phyloP scores from a whole-genome alignment of 192 early-diverging fungal species.

The Coemansia sp. region DNA sequence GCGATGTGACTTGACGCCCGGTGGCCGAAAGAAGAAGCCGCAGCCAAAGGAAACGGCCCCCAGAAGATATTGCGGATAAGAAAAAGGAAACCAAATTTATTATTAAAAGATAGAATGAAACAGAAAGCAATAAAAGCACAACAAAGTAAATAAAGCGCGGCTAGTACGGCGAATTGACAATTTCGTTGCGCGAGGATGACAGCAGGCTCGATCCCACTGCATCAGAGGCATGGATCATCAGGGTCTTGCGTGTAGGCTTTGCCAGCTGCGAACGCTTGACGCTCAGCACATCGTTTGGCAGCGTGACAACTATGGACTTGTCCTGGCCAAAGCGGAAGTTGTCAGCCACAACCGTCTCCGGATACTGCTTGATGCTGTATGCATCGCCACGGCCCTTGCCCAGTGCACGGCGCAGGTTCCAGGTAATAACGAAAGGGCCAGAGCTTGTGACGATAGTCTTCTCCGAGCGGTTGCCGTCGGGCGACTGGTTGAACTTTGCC shows the following conservation, averaged over 20 bases:
- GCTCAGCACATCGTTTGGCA: conserved; percentile 74
- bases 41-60: not conserved
- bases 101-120: conserved; percentile 1
- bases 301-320: conserved; percentile 81
- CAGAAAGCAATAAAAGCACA: not conserved
- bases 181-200: conserved; percentile 11
- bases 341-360: conserved; percentile 81
- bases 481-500: conserved; percentile 84
- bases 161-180: conserved; percentile 37
- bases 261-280: conserved; percentile 61
- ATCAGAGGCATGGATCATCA: conserved; percentile 34
- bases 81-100: not conserved
- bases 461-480: conserved; percentile 61
- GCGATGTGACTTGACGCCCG: conserved; percentile 1
- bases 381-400: conserved; percentile 69
- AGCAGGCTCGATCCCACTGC: not conserved
- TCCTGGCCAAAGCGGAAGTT: conserved; percentile 88
- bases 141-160: not conserved
- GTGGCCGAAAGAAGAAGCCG: not conserved
- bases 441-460: conserved; percentile 86
- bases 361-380: conserved; percentile 88
- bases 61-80: not conserved
- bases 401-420: conserved; percentile 86
- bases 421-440: conserved; percentile 87
- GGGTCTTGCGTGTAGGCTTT: conserved; percentile 57